These are phyloP conservation scores for Acer campestre DNA, from an alignment of 345 rosid genomes.

Conservation along the genomic window DNA sequence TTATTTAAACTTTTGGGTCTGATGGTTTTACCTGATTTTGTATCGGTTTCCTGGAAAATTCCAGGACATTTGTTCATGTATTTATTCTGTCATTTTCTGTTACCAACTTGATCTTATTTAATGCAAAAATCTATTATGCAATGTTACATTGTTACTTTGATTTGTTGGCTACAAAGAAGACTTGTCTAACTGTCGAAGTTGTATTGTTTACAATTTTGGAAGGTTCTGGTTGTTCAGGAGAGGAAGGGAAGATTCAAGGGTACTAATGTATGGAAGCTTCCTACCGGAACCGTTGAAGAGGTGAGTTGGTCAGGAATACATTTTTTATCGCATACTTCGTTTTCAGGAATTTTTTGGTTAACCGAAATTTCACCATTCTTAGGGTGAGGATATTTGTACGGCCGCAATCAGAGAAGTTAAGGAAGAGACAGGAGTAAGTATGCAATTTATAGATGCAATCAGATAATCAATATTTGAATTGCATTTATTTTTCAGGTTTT, in stretches of 20 bases:
- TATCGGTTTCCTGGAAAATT: no score
- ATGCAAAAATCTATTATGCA: no score
- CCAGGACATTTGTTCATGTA: no score
- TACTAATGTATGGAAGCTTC: conserved; percentile 73
- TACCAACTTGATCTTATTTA: no score
- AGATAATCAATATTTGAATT: no score
- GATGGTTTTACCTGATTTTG: no score
- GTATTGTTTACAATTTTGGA: not conserved
- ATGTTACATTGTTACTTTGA: no score
- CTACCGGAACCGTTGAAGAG: conserved; percentile 76
- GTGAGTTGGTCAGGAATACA: conserved; percentile 30
- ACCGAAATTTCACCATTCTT: conserved; percentile 15
- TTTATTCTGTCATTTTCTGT: no score
- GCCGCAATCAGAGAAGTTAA: conserved; percentile 79
- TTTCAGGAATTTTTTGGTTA: not conserved
- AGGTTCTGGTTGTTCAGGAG: conserved; percentile 91
- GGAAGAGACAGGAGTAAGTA: conserved; percentile 89
- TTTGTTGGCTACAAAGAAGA: no score
- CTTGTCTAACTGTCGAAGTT: not conserved
- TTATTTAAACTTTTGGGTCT: no score
- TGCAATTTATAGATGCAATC: not conserved
- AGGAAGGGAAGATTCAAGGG: conserved; percentile 55
- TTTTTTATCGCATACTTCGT: not conserved
- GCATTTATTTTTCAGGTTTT: not conserved
- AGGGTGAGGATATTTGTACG: conserved; percentile 75